A percentile compares a stretch with the other conserved stretches of the same genome.
phyloP scores from a whole-genome alignment of 202 grass and related monocot species.

The Zoysia matrella region DNA sequence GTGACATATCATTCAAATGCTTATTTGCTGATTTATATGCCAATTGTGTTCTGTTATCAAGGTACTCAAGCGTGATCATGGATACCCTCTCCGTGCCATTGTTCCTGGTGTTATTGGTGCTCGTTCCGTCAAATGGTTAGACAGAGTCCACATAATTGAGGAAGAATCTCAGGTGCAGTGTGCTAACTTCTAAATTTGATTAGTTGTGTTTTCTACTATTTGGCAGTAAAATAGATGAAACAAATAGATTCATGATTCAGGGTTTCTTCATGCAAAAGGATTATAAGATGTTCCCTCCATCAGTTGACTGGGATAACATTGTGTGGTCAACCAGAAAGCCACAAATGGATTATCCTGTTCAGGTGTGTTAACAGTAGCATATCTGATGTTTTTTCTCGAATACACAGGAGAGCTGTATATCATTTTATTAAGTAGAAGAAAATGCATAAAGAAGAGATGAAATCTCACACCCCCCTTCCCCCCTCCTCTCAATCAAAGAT shows the following conservation, averaged over 20 bases:
- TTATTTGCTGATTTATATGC: conserved; percentile 5
- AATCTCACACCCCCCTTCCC: too few relatives aligned
- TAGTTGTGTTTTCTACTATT: conserved; percentile 13
- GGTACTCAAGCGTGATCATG: conserved; percentile 80
- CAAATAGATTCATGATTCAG: conserved; percentile 34
- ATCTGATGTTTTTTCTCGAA: too few relatives aligned
- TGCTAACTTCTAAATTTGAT: neutral
- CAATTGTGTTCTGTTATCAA: conserved; percentile 26
- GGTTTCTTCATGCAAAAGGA: conserved; percentile 94
- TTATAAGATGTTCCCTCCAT: conserved; percentile 90
- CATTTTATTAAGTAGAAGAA: too few relatives aligned
- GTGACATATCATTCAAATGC: neutral
- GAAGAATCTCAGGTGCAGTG: conserved; percentile 62
- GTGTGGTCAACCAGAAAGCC: conserved; percentile 68
- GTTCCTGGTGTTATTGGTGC: conserved; percentile 33
- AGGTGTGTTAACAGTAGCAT: conserved; percentile 43
- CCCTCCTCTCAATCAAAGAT: too few relatives aligned
- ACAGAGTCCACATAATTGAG: conserved; percentile 65
- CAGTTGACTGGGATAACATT: conserved; percentile 84
- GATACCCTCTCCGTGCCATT: conserved; percentile 68
- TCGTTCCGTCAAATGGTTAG: conserved; percentile 9
- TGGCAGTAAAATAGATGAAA: neutral
- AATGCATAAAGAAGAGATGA: too few relatives aligned
- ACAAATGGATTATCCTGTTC: conserved; percentile 82
- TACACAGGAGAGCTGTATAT: too few relatives aligned